Evolutionary conservation across 495 filamentous ascomycete genomes (phyloP), one percentile per base, ranked within the genome.

Genomic region (Thozetella sp.): DNA sequence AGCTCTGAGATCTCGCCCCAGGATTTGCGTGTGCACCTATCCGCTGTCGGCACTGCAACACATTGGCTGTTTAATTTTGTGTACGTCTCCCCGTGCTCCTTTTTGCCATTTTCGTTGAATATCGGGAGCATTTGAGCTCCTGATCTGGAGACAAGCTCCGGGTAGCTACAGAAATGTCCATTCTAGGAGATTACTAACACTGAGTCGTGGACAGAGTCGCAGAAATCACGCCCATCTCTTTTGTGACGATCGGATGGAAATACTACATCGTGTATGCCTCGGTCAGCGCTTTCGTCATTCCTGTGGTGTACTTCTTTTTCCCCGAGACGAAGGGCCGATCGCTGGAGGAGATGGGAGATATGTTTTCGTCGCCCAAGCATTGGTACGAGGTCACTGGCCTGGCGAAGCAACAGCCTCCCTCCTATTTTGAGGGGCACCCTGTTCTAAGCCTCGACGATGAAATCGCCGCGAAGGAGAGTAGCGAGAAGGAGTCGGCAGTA

Each of bases 1-100:
- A 77, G 76, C 25, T 79, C 84, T 13, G 84, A 88, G 64, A 76
- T 88, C 46, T 79, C 80, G 0, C 82, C 83, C 0, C 62, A 83
- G 37, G 66, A 73, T n/a, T 74, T 86, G n/a, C 79, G 83, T 22
- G 80, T 82, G 22, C 78, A 79, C 22, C 81, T 84, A 68, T 73
- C 77, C 23, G 77, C 80, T 9, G 70, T 84, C 26, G 75, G 74
- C 10, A 83, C 79, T 13, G 76, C 75, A 0, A 79, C 76, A 51
- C 75, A 82, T 63, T 85, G 82, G 82, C 63, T 80, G 20, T 81
- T 70, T 22, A 52, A 25, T 22, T 52, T 55, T 25, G 22, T 55
- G 23, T n/a, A n/a, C n/a, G n/a, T n/a, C n/a, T n/a, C n/a, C n/a
- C n/a, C n/a, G n/a, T n/a, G n/a, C n/a, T n/a, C n/a, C n/a, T n/a